Evolutionary conservation across 768 basidiomycete species (phyloP), one percentile per base, ranked within the genome.

Genomic region (Agaricus blazei): DNA sequence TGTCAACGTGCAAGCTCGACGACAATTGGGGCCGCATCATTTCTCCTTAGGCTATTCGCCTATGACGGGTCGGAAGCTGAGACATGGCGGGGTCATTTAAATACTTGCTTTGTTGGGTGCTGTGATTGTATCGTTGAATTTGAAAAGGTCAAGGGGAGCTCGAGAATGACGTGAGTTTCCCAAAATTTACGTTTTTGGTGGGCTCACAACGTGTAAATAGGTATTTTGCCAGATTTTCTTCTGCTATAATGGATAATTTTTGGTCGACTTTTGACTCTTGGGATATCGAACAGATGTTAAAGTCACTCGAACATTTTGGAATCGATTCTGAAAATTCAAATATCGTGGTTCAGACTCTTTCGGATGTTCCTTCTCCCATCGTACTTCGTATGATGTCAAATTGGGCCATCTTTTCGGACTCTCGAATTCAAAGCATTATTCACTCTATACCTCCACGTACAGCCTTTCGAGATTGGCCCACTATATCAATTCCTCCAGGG

Each of bases 11-110:
- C 85, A 3, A 71, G 79, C 31, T 65, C 75, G 8, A 70, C 81
- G 34, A 84, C 80, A 0, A 67, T 78, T 8, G 85, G 82, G 56
- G 82, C 86, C 1, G 91, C 94, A 0, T 84, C 83, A 0, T 97
- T 94, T 70, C 77, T 91, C 48, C 73, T 96, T 37, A 82, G 93
- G 49, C 69, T 97, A 38, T 86, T 88, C 65, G 93, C 93, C 9
- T 97, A 92, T 62, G 71, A 78, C 51, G 79, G 81, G 48, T 68
- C 72, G 0, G 72, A 73, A 29, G 85, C 90, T 3, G 74, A 77
- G 1, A 66, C 71, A 38, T 95, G 91, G 90, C 82, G 83, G 67
- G 67, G 65, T 15, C 76, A 72, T 57, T 66, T 91, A 51, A 70
- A 75, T 50, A 63, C 63, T 1, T 85, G 89, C 56, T 64, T 96